Percentiles rank a stretch among this genome's conserved stretches.
Conservation (phyloP, 1,139 yeast genomes). For the Saccharomyces hybrid region DNA sequence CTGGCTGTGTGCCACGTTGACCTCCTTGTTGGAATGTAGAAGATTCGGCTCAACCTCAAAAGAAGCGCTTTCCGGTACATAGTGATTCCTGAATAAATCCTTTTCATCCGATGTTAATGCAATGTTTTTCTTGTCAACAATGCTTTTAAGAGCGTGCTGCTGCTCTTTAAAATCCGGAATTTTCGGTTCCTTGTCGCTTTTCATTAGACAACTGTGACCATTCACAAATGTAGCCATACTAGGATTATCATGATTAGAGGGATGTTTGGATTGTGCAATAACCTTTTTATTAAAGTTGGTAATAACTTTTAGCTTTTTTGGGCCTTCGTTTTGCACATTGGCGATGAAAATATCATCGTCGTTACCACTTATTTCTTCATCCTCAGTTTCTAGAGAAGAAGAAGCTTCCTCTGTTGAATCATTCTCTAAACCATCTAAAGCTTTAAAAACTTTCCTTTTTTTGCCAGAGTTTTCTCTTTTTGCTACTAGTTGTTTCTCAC, state of each 20-base stretch:
- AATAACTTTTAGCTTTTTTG: neutral
- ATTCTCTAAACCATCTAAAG: neutral
- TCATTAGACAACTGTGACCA: neutral
- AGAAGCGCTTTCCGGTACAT: constrained; percentile 17
- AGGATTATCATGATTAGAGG: neutral
- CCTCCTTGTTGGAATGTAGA: constrained; percentile 8
- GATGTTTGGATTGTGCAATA: neutral
- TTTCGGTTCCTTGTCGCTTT: neutral
- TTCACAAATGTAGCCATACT: neutral
- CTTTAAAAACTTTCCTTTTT: neutral
- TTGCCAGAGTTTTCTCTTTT: neutral
- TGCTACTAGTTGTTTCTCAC: neutral
- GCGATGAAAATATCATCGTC: neutral
- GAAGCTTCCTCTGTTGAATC: constrained; percentile 1
- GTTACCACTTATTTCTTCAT: constrained; percentile 1
- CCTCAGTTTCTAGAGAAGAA: constrained; percentile 1
- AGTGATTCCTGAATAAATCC: constrained; percentile 13
- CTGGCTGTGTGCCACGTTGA: constrained; percentile 16
- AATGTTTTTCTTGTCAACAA: constrained; percentile 1
- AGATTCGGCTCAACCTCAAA: constrained; percentile 24
- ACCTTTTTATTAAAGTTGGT: neutral
- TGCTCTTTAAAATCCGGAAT: neutral
- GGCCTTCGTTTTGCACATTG: neutral
- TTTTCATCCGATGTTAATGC: constrained; percentile 1
- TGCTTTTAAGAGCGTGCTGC: neutral